Evolutionary conservation across 2,329 filamentous ascomycete genomes (phyloP).

Genomic region (Allantophomopsis cytisporea): DNA sequence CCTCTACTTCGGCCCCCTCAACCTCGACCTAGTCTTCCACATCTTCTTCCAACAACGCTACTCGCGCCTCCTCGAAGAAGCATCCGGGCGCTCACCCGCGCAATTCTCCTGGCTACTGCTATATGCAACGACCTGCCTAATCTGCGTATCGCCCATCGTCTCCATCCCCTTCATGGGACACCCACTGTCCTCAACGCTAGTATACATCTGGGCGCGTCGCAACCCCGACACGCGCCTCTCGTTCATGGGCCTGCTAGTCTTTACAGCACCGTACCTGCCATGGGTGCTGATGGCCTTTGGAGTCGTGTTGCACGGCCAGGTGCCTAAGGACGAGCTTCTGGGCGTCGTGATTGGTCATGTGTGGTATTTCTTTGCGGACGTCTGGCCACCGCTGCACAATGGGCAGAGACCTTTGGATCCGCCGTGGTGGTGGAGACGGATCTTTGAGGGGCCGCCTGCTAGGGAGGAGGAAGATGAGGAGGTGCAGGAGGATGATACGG

Average conservation of each 20-base stretch:
- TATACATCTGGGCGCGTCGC: constrained; percentile 94
- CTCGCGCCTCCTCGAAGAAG: constrained; percentile 87
- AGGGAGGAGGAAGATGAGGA: constrained; percentile 22
- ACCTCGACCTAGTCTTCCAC: constrained; percentile 89
- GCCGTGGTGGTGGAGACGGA: constrained; percentile 74
- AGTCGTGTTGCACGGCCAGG: constrained; percentile 73
- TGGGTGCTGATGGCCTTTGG: constrained; percentile 95
- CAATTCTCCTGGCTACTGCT: constrained; percentile 91
- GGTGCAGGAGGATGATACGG: constrained; percentile 33
- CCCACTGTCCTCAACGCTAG: constrained; percentile 79
- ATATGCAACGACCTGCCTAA: constrained; percentile 68
- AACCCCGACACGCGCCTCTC: constrained; percentile 87
- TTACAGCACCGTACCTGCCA: constrained; percentile 86
- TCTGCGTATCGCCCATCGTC: constrained; percentile 73
- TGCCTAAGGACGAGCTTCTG: constrained; percentile 94
- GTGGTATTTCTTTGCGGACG: constrained; percentile 97
- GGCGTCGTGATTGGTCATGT: constrained; percentile 90
- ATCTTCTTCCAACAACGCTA: constrained; percentile 98
- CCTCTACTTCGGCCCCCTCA: constrained; percentile 91
- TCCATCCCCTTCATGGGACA: constrained; percentile 92
- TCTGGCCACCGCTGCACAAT: constrained; percentile 83
- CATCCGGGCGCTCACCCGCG: constrained; percentile 78
- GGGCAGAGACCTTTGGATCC: constrained; percentile 80
- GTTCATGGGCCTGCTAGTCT: constrained; percentile 78
- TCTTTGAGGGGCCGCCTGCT: constrained; percentile 54